A percentile compares a stretch with the other conserved stretches of the same genome.
These are phyloP conservation scores for Phytopythium sindhum DNA, from an alignment of 352 stramenopile genomes.

Conservation along the genomic window DNA sequence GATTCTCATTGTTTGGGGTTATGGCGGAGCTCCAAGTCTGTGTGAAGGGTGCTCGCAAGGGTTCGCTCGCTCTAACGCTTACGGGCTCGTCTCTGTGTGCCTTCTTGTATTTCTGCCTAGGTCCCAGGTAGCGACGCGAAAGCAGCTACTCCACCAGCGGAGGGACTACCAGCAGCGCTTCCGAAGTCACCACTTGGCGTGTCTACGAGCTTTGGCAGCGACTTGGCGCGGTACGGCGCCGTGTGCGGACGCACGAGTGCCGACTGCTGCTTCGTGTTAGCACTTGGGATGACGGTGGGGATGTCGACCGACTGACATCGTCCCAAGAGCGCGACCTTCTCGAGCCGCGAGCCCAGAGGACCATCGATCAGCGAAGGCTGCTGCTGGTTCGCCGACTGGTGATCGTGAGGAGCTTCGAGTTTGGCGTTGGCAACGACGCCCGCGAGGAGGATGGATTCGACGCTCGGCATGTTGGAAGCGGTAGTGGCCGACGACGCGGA, in stretches of 20 bases:
- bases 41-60: neutral
- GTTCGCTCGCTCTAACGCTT: neutral
- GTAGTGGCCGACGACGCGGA: neutral
- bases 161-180: neutral
- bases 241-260: slow-evolving; percentile 36
- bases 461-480: slow-evolving; percentile 12
- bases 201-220: slow-evolving; percentile 32
- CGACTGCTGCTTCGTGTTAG: slow-evolving; percentile 1
- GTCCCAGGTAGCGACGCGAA: neutral
- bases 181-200: neutral
- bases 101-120: neutral
- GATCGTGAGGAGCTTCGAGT: neutral
- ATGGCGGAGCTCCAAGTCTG: neutral
- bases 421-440: slow-evolving; percentile 4
- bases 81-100: neutral
- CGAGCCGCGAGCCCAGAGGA: slow-evolving; percentile 29
- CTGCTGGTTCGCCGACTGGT: neutral
- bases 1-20: neutral
- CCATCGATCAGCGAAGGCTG: slow-evolving; percentile 13
- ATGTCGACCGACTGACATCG: slow-evolving; percentile 27
- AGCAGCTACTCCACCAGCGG: neutral
- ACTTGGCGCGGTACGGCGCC: slow-evolving; percentile 46
- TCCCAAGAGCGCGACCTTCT: slow-evolving; percentile 40
- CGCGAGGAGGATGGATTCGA: slow-evolving; percentile 14
- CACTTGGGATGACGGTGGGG: slow-evolving; percentile 6